phyloP scores from a whole-genome alignment of 139 green algal species.

The Chlorella vulgaris region DNA sequence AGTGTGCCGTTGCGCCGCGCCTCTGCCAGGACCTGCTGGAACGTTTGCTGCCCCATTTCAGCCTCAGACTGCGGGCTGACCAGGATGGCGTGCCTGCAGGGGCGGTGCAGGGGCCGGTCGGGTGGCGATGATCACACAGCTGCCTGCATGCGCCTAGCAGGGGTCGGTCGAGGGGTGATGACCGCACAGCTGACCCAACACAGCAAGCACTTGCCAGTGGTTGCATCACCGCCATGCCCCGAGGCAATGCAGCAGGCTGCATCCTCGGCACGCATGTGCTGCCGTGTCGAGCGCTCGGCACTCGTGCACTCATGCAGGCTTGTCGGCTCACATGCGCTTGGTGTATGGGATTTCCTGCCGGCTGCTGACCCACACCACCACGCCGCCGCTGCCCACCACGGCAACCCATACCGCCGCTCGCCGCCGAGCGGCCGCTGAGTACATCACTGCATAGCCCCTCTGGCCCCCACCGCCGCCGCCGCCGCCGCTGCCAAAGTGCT shows the following conservation, averaged over 20 bases:
- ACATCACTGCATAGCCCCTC: not conserved
- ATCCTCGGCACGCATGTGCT: too few species aligned
- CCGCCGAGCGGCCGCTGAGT: not conserved
- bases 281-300: too few species aligned
- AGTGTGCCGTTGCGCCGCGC: constrained; percentile 46
- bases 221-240: too few species aligned
- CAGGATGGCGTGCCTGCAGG: constrained; percentile 54
- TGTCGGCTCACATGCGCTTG: constrained; percentile 25
- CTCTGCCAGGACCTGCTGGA: constrained; percentile 54
- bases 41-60: constrained; percentile 46
- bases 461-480: not conserved
- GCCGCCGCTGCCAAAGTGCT: constrained; percentile 16
- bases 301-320: too few species aligned
- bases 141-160: too few species aligned
- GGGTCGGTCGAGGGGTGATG: too few species aligned
- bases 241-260: too few species aligned
- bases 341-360: constrained; percentile 63
- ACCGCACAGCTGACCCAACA: too few species aligned
- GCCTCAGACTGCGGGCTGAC: constrained; percentile 39
- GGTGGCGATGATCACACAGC: too few species aligned
- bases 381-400: constrained; percentile 21
- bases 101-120: not conserved
- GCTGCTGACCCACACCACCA: constrained; percentile 36
- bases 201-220: too few species aligned
- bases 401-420: not conserved